Base-by-base conservation (phyloP, 257 asterid genomes). In the Nicotiana noctiflora region DNA sequence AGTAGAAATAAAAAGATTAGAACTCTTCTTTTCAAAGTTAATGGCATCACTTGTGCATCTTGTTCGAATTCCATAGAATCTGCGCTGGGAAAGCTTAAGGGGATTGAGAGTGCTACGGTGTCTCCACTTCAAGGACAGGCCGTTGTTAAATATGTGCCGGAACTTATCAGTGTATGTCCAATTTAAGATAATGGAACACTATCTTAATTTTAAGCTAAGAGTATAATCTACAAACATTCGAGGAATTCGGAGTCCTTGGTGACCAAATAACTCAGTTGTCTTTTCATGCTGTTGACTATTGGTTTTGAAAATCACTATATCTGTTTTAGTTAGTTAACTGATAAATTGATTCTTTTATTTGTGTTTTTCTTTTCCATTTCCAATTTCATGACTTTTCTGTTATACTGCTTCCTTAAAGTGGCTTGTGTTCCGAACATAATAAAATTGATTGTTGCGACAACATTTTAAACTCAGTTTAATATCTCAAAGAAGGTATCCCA, bases 91-190 rank as follows among this genome's bases (percentile, higher is more conserved):
- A 83, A 86, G 76, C 82, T 93, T 81, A 91, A 92, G 68, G 98
- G 99, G 9, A 89, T 93, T 68, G 86, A 83, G 84, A 91, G 90
- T 68, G 92, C 89, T 68, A 82, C 82, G 87, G 97, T 95, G 78
- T 93, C 99, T 52, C 92, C 91, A 76, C 93, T 95, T 86, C 98
- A 95, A 89, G 98, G 97, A 68, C 98, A 90, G 83, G 98, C 98
- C 77, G 91, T 92, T n/a, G 97, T 95, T 67, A 92, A 92, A 88
- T 93, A 90, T 83, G 80, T 87, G 29, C 98, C 99, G 34, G 91
- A 89, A 76, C 75, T 87, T 59, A 68, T 95, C 86, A 83, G 79
- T 81, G 99, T 93, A 84, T 88, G 99, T 83, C 82, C 83, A 77
- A 34, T 87, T 70, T 76, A 74, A 64, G 75, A 32, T 56, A 68